phyloP scores from a whole-genome alignment of 176 grass and related monocot genomes.

The Eleusine indica region DNA sequence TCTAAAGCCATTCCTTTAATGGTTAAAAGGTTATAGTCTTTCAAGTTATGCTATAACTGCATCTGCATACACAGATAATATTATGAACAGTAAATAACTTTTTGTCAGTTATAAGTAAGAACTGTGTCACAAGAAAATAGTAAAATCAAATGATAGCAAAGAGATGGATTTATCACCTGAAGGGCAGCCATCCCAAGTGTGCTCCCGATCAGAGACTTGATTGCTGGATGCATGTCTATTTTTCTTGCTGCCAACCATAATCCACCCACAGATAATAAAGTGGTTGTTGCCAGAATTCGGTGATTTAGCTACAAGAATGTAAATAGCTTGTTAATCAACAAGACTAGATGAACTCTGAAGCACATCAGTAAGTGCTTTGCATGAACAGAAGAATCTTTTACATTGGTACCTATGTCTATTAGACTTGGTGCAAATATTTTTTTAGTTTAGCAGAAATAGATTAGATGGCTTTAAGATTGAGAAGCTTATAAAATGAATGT shows the following conservation, averaged over 20 bases:
- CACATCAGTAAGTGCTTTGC: background rate
- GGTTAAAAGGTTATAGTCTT: background rate
- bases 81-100: background rate
- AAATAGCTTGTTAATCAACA: conserved; percentile 29
- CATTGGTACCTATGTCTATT: background rate
- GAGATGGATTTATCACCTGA: conserved; percentile 61
- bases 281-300: conserved; percentile 77
- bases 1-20: background rate
- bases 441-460: conserved; percentile 9
- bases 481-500: background rate
- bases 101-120: background rate
- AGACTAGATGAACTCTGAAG: background rate
- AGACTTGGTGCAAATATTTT: background rate
- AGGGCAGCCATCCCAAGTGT: conserved; percentile 81
- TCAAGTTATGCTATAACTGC: conserved; percentile 1
- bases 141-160: conserved; percentile 9
- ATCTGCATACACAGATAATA: background rate
- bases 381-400: background rate
- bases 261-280: conserved; percentile 66
- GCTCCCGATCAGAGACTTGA: conserved; percentile 76
- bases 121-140: background rate
- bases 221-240: conserved; percentile 80
- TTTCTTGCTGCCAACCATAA: conserved; percentile 79
- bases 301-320: conserved; percentile 74
- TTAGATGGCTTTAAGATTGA: conserved; percentile 3